Evolutionary conservation across 306 rosid species (phyloP), one percentile per base, ranked within the genome.

Genomic region (Ormosia emarginata): DNA sequence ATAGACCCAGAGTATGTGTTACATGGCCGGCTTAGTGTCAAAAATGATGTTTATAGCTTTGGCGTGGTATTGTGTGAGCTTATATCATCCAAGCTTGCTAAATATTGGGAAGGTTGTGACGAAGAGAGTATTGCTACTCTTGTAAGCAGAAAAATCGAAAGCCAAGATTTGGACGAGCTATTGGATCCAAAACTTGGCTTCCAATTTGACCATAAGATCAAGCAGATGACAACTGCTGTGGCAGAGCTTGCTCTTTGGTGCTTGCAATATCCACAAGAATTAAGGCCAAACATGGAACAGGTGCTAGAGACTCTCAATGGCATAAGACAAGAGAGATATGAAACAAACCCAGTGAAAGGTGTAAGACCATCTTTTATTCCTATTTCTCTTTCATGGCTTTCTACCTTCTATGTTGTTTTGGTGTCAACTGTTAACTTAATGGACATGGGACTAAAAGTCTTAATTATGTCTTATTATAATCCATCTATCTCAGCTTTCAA

Each of bases 61-160:
- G 85, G 85, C 0, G 85, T 81, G 68, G 68, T 81, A 6, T 74
- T 74, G 50, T 65, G 68, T 55, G 85, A 81, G 49, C 68, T 81
- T 12, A 0, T 81, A 44, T 64, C 80, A 74, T 81, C 75, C 1
- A 53, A 30, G 61, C 69, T 74, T 33, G 75, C 39, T 8, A 7
- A 14, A 15, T 4, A 10, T 12, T 53, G 56, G 55, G 52, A 66
- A 66, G 34, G 43, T 18, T 12, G 14, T 10, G 80, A 81, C 2
- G 58, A 9, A 6, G 37, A 49, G 11, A 41, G 32, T 37, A 12
- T 74, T 40, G 41, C 5, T 73, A 15, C 17, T 1, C 3, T 73
- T 40, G 40, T 74, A 64, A 29, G 39, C 7, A 40, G 11, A 40
- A 52, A 72, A 24, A 13, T 73, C 10, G 15, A 81, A 73, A 73